Base-by-base conservation (phyloP, 257 asterid genomes). In the Nicotiana tomentosiformis region DNA sequence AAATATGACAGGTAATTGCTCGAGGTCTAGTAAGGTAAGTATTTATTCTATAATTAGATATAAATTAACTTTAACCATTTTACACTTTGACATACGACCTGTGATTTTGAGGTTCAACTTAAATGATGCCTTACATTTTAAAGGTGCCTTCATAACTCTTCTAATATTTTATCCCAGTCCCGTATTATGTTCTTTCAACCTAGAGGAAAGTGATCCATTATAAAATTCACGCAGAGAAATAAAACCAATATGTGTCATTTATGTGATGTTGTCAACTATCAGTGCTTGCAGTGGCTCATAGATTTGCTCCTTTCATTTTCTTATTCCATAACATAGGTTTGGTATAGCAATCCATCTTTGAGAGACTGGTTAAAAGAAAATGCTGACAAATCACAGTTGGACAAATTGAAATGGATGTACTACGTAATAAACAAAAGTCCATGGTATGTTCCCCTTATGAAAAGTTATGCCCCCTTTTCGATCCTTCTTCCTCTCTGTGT, bases 311-410 rank as follows among this genome's bases (percentile, higher is more conserved):
- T 26, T 65, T 37, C 37, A 69, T 67, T 61, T 17, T 82, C 58
- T 81, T 76, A 58, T 60, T 88, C 80, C 79, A 57, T 81, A 20
- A 86, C 43, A 82, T 89, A 96, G 99, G 97, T 93, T 77, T 96
- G 99, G 99, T 83, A 58, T 90, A 90, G 94, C 89, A 94, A 96
- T 86, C 95, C 95, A 60, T 89, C 97, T 82, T 91, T 96, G 86
- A 90, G 94, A 88, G 93, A 92, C 86, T 96, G 99, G 99, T 88
- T 96, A 58, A 87, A 89, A 91, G 88, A 84, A 88, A 91, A 88
- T 33, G 97, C 96, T 77, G 90, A 90, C 64, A 87, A 88, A 60
- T 91, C 97, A 81, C 90, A 87, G 81, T 84, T 94, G 89, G 89
- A 90, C 90, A 91, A 93, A 85, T 80, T 85, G 85, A 96, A 94